Evolutionary conservation across 192 early-diverging fungal genomes (phyloP).

Genomic region (Thamnidium elegans): DNA sequence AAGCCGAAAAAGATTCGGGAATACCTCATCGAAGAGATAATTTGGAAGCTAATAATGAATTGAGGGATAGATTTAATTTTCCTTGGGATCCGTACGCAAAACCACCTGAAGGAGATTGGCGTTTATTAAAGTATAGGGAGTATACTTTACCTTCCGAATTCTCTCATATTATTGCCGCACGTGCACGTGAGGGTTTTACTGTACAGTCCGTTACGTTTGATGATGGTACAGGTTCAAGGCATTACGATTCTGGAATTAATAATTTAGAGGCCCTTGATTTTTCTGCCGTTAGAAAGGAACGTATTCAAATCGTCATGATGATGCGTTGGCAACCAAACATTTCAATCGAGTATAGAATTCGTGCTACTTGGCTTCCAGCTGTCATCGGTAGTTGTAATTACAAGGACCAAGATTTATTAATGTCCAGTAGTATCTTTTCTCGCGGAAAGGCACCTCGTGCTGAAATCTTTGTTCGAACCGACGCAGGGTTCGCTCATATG

Average conservation of each 20-base stretch:
- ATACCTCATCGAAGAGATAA: constrained; percentile 3
- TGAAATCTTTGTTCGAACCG: constrained; percentile 30
- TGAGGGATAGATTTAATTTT: constrained; percentile 41
- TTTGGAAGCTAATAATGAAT: background rate
- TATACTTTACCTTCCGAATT: constrained; percentile 64
- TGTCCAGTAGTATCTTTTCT: constrained; percentile 23
- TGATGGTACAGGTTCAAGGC: constrained; percentile 35
- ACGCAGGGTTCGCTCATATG: constrained; percentile 32
- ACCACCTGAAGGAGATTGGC: constrained; percentile 61
- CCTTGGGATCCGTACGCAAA: constrained; percentile 67
- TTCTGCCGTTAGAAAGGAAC: constrained; percentile 19
- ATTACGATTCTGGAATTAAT: background rate
- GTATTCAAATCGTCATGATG: constrained; percentile 56
- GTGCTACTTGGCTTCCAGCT: constrained; percentile 40
- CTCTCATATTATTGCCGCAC: constrained; percentile 58
- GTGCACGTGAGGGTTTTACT: constrained; percentile 72
- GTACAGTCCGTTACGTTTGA: constrained; percentile 57
- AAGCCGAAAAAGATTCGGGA: constrained; percentile 10
- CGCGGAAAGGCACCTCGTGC: constrained; percentile 23
- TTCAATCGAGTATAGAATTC: constrained; percentile 70
- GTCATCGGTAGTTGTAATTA: constrained; percentile 3
- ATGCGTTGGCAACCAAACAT: constrained; percentile 74
- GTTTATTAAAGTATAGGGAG: constrained; percentile 60
- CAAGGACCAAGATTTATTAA: background rate
- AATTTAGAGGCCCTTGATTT: constrained; percentile 6